A percentile compares a stretch with the other conserved stretches of the same genome.
Conservation (phyloP, 1,284 basidiomycete genomes). For the Spongispora temasekensis region DNA sequence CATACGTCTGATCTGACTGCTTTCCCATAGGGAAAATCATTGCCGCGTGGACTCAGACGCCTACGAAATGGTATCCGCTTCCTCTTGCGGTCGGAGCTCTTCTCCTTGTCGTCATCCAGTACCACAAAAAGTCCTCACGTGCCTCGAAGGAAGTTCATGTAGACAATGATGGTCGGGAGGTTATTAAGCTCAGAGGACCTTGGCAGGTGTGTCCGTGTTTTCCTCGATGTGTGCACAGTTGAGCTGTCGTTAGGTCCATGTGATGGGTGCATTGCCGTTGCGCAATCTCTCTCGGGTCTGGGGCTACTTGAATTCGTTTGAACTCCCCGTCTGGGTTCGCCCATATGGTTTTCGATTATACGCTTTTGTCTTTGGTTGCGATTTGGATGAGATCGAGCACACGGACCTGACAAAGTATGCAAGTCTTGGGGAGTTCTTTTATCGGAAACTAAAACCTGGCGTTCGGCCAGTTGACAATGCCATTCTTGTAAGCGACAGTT, state of each 20-base stretch:
- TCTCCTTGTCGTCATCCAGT: constrained; percentile 83
- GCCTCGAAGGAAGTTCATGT: constrained; percentile 65
- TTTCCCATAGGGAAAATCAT: constrained; percentile 47
- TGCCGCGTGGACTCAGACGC: constrained; percentile 85
- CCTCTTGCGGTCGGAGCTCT: constrained; percentile 91
- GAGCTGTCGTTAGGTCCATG: constrained; percentile 73
- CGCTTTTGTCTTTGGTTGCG: constrained; percentile 87
- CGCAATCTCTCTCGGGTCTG: constrained; percentile 93
- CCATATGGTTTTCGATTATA: constrained; percentile 89
- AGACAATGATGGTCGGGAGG: constrained; percentile 69
- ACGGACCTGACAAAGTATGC: constrained; percentile 79
- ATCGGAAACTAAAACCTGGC: constrained; percentile 84
- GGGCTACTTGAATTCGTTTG: constrained; percentile 93
- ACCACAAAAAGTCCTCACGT: constrained; percentile 59
- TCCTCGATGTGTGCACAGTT: background rate
- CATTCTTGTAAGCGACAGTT: constrained; percentile 58
- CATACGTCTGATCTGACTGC: constrained; percentile 5
- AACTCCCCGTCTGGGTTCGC: constrained; percentile 93
- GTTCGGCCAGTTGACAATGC: constrained; percentile 80
- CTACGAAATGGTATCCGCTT: constrained; percentile 94
- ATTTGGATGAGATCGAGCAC: constrained; percentile 88
- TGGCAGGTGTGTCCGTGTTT: constrained; percentile 76
- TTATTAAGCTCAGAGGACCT: constrained; percentile 83
- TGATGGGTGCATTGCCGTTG: constrained; percentile 92
- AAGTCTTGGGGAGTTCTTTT: constrained; percentile 94